These are phyloP conservation scores for Brassica incana DNA, from an alignment of 345 rosid species.

Conservation along the genomic window DNA sequence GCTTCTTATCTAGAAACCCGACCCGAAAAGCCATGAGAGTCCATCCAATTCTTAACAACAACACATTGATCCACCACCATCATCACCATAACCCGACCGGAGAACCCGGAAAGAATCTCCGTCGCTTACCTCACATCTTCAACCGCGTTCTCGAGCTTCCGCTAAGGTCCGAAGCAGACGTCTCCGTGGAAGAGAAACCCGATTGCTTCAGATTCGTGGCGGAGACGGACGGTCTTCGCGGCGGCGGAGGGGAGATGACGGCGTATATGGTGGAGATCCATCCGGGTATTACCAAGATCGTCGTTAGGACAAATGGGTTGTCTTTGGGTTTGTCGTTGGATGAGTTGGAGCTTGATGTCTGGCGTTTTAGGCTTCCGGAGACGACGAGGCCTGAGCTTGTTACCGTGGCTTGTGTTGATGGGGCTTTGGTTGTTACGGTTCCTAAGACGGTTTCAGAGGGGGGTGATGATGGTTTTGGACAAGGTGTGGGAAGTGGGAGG, in stretches of 20 bases:
- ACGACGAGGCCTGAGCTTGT: conserved; percentile 89
- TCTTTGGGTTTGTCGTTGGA: conserved; percentile 60
- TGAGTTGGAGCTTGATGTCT: conserved; percentile 85
- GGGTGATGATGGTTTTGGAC: conserved; percentile 54
- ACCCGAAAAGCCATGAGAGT: conserved; percentile 67
- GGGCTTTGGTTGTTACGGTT: conserved; percentile 85
- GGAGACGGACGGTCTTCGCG: conserved; percentile 56
- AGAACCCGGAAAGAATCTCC: conserved; percentile 71
- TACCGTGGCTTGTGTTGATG: conserved; percentile 66
- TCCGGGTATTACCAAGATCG: conserved; percentile 88
- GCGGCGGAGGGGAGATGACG: conserved; percentile 42
- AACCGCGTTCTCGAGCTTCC: conserved; percentile 90
- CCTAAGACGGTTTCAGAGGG: conserved; percentile 60
- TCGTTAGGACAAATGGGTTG: conserved; percentile 65
- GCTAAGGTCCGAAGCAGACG: conserved; percentile 86
- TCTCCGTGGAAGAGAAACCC: conserved; percentile 68
- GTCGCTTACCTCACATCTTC: conserved; percentile 89
- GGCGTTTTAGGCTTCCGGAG: conserved; percentile 91
- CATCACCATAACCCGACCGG: conserved; percentile 45
- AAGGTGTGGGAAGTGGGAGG: conserved; percentile 72
- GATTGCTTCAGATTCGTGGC: conserved; percentile 87
- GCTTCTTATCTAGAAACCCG: conserved; percentile 1
- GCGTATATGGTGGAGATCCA: conserved; percentile 82
- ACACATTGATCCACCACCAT: conserved; percentile 38
- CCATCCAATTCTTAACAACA: conserved; percentile 69